These are phyloP conservation scores for Mycena polygramma DNA, from an alignment of 768 basidiomycete genomes.

Conservation along the genomic window DNA sequence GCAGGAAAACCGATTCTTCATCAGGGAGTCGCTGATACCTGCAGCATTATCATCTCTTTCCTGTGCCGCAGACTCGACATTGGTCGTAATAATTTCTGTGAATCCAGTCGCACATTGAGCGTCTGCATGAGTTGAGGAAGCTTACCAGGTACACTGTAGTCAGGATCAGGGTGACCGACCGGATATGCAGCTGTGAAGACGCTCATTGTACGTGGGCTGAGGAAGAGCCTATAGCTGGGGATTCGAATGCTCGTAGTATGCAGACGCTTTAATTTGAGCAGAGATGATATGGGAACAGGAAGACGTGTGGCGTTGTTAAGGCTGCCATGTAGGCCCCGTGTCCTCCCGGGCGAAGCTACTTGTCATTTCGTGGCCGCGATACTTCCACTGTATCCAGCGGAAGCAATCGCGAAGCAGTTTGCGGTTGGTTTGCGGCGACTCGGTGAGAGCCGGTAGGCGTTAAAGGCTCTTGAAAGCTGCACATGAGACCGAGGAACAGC, in stretches of 20 bases:
- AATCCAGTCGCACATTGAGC: not conserved
- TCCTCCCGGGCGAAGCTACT: not conserved
- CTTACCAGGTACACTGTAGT: slow-evolving; percentile 17
- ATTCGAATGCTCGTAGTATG: not conserved
- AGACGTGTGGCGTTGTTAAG: not conserved
- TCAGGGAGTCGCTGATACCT: slow-evolving; percentile 25
- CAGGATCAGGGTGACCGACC: slow-evolving; percentile 27
- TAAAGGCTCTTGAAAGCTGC: not conserved
- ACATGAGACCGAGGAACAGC: not conserved
- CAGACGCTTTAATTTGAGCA: not conserved
- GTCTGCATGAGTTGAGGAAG: not conserved
- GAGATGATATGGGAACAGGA: slow-evolving; percentile 5
- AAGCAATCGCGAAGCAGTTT: not conserved
- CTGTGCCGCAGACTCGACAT: slow-evolving; percentile 17
- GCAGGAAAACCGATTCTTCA: slow-evolving; percentile 38
- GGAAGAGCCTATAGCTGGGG: not conserved
- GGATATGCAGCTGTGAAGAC: slow-evolving; percentile 28
- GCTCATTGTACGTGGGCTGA: slow-evolving; percentile 18
- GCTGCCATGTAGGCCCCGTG: not conserved
- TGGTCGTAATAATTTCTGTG: not conserved
- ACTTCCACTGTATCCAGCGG: not conserved
- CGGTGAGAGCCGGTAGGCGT: slow-evolving; percentile 1
- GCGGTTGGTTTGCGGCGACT: not conserved
- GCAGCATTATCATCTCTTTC: slow-evolving; percentile 7
- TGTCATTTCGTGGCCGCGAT: not conserved